These are phyloP conservation scores for Boletellus sp. DNA, from an alignment of 768 basidiomycete species.

Conservation along the genomic window DNA sequence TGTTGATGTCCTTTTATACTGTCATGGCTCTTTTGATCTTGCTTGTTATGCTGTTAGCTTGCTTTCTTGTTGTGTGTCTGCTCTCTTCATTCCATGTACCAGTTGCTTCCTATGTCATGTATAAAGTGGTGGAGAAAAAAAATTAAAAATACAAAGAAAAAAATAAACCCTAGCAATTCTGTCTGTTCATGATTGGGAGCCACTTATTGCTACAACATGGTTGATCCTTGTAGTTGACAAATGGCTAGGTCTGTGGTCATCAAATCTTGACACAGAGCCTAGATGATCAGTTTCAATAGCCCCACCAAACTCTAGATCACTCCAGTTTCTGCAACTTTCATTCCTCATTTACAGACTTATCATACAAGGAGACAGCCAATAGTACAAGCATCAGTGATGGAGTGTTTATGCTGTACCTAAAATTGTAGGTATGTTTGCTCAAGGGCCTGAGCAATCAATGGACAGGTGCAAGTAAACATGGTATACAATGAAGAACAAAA, in stretches of 20 bases:
- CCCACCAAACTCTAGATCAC: background rate
- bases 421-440: conserved; percentile 10
- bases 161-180: conserved; percentile 1
- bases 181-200: background rate
- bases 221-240: background rate
- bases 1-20: background rate
- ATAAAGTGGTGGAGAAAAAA: conserved; percentile 1
- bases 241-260: background rate
- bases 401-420: conserved; percentile 14
- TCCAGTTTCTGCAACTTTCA: background rate
- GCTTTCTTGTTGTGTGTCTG: conserved; percentile 16
- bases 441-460: conserved; percentile 14
- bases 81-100: background rate
- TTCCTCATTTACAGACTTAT: conserved; percentile 22
- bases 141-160: conserved; percentile 5
- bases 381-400: conserved; percentile 17
- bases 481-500: conserved; percentile 18
- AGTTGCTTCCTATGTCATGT: conserved; percentile 9
- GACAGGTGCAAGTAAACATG: background rate
- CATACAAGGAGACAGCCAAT: conserved; percentile 21
- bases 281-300: no score
- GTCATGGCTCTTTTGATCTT: background rate
- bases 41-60: conserved; percentile 13
- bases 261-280: no score
- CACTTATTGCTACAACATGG: background rate